Base-by-base conservation (phyloP, 2,329 filamentous ascomycete genomes). In the Hypoxylon sp. region DNA sequence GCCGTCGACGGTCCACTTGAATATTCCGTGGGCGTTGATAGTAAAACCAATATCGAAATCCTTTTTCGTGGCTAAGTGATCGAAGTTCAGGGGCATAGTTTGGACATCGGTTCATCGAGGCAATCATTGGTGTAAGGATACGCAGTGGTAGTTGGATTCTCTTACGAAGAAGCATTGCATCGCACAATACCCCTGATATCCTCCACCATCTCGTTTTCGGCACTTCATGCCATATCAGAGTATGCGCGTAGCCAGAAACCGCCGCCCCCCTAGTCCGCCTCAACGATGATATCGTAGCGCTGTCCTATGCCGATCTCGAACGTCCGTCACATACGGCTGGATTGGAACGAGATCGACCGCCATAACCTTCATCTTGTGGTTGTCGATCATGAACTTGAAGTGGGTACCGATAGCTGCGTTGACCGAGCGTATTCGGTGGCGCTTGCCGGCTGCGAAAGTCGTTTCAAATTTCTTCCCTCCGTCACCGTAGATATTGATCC, bases 321-420 rank as follows among this genome's bases (percentile, higher is more conserved):
- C 78, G 0, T 81, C 79, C 0, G 85, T 82, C 0, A 75, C 74
- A 63, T 85, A 89, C 0, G 87, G 87, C 37, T 80, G 69, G 16
- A 90, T 80, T 2, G 87, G 85, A 0, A 89, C 85, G 2, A 89
- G 76, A 61, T 88, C 88, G 12, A 76, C 80, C 0, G 82, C 81
- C 45, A 90, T 86, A 34, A 90, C 85, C 0, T 80, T 83, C 70
- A 90, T 75, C 1, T 71, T 81, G 73, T 90, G 87, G 37, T 82
- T 80, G 71, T 86, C 84, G 61, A 86, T 84, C 48, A 77, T 80
- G 71, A 86, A 85, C 52, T 81, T 78, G 71, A 80, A 79, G 56
- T 78, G 76, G 0, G 74, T 78, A 29, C 81, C 80, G 21, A 79
- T 73, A 19, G 78, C 78, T 2, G 74, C 77, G 66, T 85, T 85